Percentiles rank a stretch among this genome's conserved stretches.
These are phyloP conservation scores for Strobilomyces dryophilus DNA, from an alignment of 768 basidiomycete genomes.

Conservation along the genomic window DNA sequence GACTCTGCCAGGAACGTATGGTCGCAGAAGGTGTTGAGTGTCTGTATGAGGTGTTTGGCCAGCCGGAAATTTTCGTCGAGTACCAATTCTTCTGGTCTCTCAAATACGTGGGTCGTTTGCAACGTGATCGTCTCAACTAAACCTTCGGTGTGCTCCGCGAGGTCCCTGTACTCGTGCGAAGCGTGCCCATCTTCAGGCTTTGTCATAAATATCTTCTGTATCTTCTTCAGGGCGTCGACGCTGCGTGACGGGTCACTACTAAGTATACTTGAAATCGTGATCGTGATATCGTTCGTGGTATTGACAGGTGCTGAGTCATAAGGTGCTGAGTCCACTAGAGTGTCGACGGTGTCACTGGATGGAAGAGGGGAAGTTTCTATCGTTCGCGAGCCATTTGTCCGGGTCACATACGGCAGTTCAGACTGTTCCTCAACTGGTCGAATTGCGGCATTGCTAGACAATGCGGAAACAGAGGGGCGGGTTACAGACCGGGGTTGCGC, in stretches of 20 bases:
- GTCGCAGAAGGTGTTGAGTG: conserved; percentile 92
- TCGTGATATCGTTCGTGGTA: conserved; percentile 57
- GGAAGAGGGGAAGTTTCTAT: conserved; percentile 14
- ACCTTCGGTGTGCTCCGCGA: conserved; percentile 76
- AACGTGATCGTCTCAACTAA: conserved; percentile 87
- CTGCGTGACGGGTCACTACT: conserved; percentile 82
- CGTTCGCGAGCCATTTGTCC: conserved; percentile 14
- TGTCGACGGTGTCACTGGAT: conserved; percentile 28
- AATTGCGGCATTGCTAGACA: conserved; percentile 22
- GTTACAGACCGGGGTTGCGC: conserved; percentile 52
- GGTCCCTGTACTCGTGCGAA: conserved; percentile 67
- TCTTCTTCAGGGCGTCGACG: conserved; percentile 90
- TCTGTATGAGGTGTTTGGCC: conserved; percentile 96
- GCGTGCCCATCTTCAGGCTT: conserved; percentile 70
- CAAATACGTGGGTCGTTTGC: conserved; percentile 91
- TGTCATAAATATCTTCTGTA: conserved; percentile 81
- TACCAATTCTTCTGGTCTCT: conserved; percentile 68
- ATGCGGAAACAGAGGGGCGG: conserved; percentile 30
- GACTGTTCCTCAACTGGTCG: conserved; percentile 27
- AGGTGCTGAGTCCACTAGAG: conserved; percentile 31
- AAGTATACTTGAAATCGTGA: conserved; percentile 84
- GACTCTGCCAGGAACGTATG: conserved; percentile 85
- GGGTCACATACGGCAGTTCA: conserved; percentile 27
- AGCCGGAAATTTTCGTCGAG: conserved; percentile 83
- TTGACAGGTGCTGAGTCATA: conserved; percentile 17